These are phyloP conservation scores for Ganoderma sinense DNA, from an alignment of 1,284 basidiomycete species.

Conservation along the genomic window DNA sequence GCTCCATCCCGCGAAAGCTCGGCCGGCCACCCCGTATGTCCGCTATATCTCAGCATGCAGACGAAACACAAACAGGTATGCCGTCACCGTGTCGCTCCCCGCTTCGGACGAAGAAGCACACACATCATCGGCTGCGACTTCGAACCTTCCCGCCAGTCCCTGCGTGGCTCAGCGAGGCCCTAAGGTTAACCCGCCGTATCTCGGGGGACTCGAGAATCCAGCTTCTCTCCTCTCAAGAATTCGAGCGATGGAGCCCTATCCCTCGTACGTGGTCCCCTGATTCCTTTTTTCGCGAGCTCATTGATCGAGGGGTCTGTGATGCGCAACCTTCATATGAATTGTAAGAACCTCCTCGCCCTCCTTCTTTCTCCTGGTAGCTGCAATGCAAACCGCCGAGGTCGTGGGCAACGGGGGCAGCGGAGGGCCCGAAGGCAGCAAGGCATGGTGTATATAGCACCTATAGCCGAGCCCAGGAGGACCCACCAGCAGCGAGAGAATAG, in stretches of 20 bases:
- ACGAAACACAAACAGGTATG: constrained; percentile 14
- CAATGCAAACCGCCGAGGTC: constrained; percentile 15
- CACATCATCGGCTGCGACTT: constrained; percentile 2
- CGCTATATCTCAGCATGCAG: constrained; percentile 4
- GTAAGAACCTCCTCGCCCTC: constrained; percentile 22
- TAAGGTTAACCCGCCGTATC: constrained; percentile 25
- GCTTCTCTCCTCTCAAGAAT: constrained; percentile 13
- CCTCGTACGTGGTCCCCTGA: constrained; percentile 25
- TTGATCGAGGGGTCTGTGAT: constrained; percentile 32
- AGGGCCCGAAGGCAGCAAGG: constrained; percentile 24
- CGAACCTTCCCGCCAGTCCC: neutral
- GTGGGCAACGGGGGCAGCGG: constrained; percentile 14
- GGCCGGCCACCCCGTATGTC: constrained; percentile 25
- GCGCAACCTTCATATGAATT: constrained; percentile 28
- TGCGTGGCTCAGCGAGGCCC: constrained; percentile 2
- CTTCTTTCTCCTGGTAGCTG: constrained; percentile 24
- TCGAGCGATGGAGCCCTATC: constrained; percentile 15
- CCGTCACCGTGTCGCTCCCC: constrained; percentile 19
- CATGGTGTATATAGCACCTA: constrained; percentile 29
- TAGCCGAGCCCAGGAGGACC: neutral
- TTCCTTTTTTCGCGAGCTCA: constrained; percentile 21
- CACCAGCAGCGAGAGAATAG: constrained; percentile 16
- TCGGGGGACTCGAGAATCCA: constrained; percentile 13
- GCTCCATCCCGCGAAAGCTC: constrained; percentile 26
- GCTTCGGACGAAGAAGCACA: constrained; percentile 21